Base-by-base conservation (phyloP, 495 filamentous ascomycete species). In the Pyrenula aspistea region DNA sequence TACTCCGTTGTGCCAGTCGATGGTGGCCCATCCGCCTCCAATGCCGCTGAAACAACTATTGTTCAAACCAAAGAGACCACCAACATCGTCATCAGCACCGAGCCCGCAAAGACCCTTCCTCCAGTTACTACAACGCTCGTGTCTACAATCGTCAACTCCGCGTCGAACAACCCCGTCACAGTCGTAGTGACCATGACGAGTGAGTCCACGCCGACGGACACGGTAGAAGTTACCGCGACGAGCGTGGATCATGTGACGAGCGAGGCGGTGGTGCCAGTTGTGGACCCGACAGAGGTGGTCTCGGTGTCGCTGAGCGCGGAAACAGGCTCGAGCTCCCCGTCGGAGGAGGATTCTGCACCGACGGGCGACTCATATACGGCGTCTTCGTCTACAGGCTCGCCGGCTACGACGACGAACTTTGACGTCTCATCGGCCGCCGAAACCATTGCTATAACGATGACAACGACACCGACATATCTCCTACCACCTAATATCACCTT, bases 391-490 rank as follows among this genome's bases (percentile, higher is more conserved):
- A 4, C 31, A 42, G 4, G 8, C 15, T 42, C 31, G 8, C 50
- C 50, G n/a, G 20, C 31, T n/a, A n/a, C 42, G 50, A 20, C 25
- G 53, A 47, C 12, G 54, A 42, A 53, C 49, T 15, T 42, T 31
- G 8, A 58, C 55, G 21, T 48, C 48, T 21, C 53, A 23, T 12
- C 22, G n/a, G 36, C 61, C 21, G 49, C 20, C 54, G n/a, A 54
- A 82, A 83, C 57, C 70, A 83, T 19, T 63, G 79, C 10, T 84
- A 83, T 61, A 79, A 77, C 11, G 83, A 84, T 58, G 82, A 84
- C 51, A 15, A 53, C n/a, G 23, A 42, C 31, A 15, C 31, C 31
- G 24, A 53, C 23, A 12, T 49, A 12, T 20, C 12, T 20, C 22
- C 55, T 24, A 23, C 47, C 47, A 20, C 12, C 19, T 23, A 20